Evolutionary conservation across 805 yeast genomes (phyloP).

Genomic region (Saccharomyces eubayanus): DNA sequence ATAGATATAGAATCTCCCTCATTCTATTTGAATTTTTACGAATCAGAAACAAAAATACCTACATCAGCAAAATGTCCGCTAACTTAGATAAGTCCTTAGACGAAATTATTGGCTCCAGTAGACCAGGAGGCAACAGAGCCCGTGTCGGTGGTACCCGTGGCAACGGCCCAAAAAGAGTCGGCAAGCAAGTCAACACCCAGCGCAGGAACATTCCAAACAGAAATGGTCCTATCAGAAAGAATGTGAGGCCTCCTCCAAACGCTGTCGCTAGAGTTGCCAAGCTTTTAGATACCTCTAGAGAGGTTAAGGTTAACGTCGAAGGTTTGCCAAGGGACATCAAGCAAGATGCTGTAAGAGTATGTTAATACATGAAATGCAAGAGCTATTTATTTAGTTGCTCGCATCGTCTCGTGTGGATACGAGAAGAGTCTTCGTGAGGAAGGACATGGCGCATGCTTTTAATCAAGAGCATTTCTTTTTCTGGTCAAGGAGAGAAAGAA

Average conservation of each 20-base stretch:
- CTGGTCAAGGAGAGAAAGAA: slow-evolving; percentile 1
- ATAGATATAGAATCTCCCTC: slow-evolving; percentile 2
- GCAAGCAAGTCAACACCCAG: slow-evolving; percentile 26
- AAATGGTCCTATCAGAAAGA: slow-evolving; percentile 10
- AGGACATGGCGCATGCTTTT: not conserved
- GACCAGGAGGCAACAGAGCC: slow-evolving; percentile 20
- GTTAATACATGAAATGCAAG: slow-evolving; percentile 32
- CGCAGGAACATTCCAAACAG: slow-evolving; percentile 21
- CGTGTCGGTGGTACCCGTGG: slow-evolving; percentile 30
- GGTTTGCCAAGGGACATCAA: slow-evolving; percentile 82
- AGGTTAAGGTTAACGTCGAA: slow-evolving; percentile 78
- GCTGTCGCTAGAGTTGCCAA: slow-evolving; percentile 33
- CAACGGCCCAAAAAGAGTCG: slow-evolving; percentile 26
- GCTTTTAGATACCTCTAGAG: slow-evolving; percentile 42
- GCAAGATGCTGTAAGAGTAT: slow-evolving; percentile 77
- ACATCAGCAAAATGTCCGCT: slow-evolving; percentile 48
- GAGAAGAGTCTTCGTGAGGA: slow-evolving; percentile 1
- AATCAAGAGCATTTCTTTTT: not conserved
- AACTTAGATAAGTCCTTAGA: slow-evolving; percentile 89
- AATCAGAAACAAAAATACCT: not conserved
- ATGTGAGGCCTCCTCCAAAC: slow-evolving; percentile 24
- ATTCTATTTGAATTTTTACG: not conserved
- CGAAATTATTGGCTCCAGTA: slow-evolving; percentile 72
- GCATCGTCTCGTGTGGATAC: slow-evolving; percentile 8
- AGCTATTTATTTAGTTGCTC: not conserved